phyloP scores from a whole-genome alignment of 371 early-diverging fungal genomes.

The Mucor saturninus region DNA sequence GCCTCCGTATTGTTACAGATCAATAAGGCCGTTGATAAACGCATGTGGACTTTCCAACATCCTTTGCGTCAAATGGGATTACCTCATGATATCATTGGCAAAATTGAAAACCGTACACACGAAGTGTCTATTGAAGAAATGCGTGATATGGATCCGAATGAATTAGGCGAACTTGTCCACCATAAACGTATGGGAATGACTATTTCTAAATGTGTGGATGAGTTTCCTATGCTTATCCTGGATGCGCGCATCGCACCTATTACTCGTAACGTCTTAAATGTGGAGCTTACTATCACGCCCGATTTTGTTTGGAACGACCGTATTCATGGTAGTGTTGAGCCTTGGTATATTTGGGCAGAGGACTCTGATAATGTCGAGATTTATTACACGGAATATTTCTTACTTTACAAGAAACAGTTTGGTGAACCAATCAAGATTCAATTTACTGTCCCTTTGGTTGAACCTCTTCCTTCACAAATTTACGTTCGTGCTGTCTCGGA shows the following conservation, averaged over 20 bases:
- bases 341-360: slow-evolving; percentile 96
- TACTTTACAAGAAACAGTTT: slow-evolving; percentile 53
- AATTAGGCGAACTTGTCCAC: slow-evolving; percentile 87
- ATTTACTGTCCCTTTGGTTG: slow-evolving; percentile 88
- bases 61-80: slow-evolving; percentile 88
- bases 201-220: slow-evolving; percentile 73
- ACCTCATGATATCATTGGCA: slow-evolving; percentile 75
- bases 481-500: slow-evolving; percentile 91
- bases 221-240: slow-evolving; percentile 85
- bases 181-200: slow-evolving; percentile 80
- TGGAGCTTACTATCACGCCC: slow-evolving; percentile 77
- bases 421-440: slow-evolving; percentile 68
- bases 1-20: slow-evolving; percentile 81
- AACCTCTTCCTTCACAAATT: slow-evolving; percentile 88
- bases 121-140: slow-evolving; percentile 71
- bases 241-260: slow-evolving; percentile 88
- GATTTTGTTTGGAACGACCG: slow-evolving; percentile 94
- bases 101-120: slow-evolving; percentile 69
- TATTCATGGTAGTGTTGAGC: slow-evolving; percentile 86
- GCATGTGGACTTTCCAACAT: slow-evolving; percentile 96
- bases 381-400: slow-evolving; percentile 62
- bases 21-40: slow-evolving; percentile 88
- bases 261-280: slow-evolving; percentile 86
- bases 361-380: slow-evolving; percentile 69
- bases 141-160: slow-evolving; percentile 83